Conservation (phyloP, 495 filamentous ascomycete genomes). For the Extremus antarcticus region DNA sequence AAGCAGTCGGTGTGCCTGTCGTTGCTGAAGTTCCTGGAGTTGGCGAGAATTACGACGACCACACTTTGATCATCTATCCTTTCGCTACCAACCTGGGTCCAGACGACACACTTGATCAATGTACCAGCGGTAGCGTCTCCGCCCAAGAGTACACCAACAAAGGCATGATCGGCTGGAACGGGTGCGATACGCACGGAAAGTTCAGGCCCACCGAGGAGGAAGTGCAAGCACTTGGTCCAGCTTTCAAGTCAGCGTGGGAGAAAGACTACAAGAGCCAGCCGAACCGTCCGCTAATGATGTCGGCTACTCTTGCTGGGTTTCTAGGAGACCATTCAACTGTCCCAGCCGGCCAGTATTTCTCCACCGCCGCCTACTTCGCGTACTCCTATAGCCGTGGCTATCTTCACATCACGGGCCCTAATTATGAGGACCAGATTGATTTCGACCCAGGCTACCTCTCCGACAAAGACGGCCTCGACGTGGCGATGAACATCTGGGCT, state of each 20-base stretch:
- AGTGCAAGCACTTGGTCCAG: constrained; percentile 16
- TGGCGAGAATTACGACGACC: constrained; percentile 23
- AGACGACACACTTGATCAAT: constrained; percentile 21
- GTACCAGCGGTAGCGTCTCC: constrained; percentile 25
- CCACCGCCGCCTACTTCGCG: constrained; percentile 30
- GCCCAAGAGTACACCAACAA: constrained; percentile 19
- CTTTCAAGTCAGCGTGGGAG: constrained; percentile 19
- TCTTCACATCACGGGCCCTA: constrained; percentile 39
- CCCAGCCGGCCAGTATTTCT: constrained; percentile 31
- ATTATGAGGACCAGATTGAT: constrained; percentile 24
- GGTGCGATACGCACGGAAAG: constrained; percentile 32
- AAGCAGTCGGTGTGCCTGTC: constrained; percentile 9
- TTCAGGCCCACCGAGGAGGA: constrained; percentile 18
- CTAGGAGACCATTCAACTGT: constrained; percentile 21
- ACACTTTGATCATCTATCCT: constrained; percentile 14
- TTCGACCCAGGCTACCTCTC: constrained; percentile 31
- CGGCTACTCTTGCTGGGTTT: constrained; percentile 16
- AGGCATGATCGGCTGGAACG: constrained; percentile 37
- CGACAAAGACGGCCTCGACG: constrained; percentile 16
- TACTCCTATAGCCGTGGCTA: constrained; percentile 46
- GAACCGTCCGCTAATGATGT: constrained; percentile 16
- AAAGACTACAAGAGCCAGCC: constrained; percentile 13
- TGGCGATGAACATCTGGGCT: constrained; percentile 36
- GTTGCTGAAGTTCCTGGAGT: constrained; percentile 19
- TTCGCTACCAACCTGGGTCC: constrained; percentile 13